These are phyloP conservation scores for Ilyonectria destructans DNA, from an alignment of 2,329 filamentous ascomycete genomes.

Conservation along the genomic window DNA sequence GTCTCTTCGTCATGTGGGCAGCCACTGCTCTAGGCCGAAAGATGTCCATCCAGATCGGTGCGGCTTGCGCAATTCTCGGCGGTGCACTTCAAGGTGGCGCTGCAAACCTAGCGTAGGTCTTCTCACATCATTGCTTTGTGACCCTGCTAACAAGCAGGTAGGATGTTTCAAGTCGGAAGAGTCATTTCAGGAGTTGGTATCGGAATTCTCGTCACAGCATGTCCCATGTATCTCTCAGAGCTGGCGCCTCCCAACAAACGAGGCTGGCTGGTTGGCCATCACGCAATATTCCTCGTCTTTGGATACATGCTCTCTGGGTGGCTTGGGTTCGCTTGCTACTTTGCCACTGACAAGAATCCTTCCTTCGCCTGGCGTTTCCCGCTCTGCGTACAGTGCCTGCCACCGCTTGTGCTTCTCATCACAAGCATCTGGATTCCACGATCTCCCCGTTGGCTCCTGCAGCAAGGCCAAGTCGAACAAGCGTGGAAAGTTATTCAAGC, in stretches of 20 bases:
- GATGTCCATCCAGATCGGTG: slow-evolving; percentile 63
- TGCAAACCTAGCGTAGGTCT: slow-evolving; percentile 58
- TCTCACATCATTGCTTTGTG: accelerated
- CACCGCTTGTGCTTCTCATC: slow-evolving; percentile 56
- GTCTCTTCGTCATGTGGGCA: slow-evolving; percentile 67
- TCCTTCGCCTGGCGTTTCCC: slow-evolving; percentile 62
- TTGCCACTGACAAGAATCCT: slow-evolving; percentile 52
- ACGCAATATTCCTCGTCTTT: slow-evolving; percentile 63
- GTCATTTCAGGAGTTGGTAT: slow-evolving; percentile 63
- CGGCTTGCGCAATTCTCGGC: slow-evolving; percentile 61
- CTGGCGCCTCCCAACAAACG: slow-evolving; percentile 59
- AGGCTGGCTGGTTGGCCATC: slow-evolving; percentile 66
- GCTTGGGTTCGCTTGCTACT: slow-evolving; percentile 57
- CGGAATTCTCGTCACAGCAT: slow-evolving; percentile 55
- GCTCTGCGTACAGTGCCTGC: slow-evolving; percentile 59
- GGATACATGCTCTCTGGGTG: slow-evolving; percentile 61
- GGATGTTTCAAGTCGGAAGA: slow-evolving; percentile 60
- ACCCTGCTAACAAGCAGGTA: slow-evolving; percentile 1
- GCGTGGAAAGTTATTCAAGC: slow-evolving; percentile 60
- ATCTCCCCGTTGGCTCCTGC: slow-evolving; percentile 67
- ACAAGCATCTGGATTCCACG: slow-evolving; percentile 55
- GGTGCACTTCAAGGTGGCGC: slow-evolving; percentile 64
- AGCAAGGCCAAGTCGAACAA: slow-evolving; percentile 62
- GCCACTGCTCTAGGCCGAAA: slow-evolving; percentile 62
- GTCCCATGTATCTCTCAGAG: slow-evolving; percentile 56